Evolutionary conservation across 352 stramenopile species (phyloP).

Genomic region (Blastocystis sp.): DNA sequence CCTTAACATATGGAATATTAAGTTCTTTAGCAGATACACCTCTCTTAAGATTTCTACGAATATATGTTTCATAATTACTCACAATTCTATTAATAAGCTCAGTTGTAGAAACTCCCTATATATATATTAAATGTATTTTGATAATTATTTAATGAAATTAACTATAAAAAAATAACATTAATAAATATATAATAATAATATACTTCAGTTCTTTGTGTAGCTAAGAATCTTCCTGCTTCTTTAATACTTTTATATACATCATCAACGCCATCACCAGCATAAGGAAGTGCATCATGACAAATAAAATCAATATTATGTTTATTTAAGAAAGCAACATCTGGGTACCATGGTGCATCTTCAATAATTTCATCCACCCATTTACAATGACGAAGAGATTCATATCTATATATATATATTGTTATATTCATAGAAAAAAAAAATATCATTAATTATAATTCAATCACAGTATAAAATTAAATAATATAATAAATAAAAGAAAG

Average conservation of each 20-base stretch:
- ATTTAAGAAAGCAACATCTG: constrained; percentile 59
- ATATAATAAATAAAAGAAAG: too few relatives aligned
- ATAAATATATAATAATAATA: too few relatives aligned
- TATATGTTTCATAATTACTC: constrained; percentile 69
- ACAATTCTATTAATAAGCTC: constrained; percentile 69
- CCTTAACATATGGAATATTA: constrained; percentile 55
- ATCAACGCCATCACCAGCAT: constrained; percentile 53
- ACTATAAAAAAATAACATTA: too few relatives aligned
- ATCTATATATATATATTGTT: constrained; percentile 6
- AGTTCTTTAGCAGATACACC: constrained; percentile 69
- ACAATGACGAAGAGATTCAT: constrained; percentile 52
- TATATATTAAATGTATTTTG: too few relatives aligned
- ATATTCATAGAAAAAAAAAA: too few relatives aligned
- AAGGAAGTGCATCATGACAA: constrained; percentile 62
- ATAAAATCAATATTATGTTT: constrained; percentile 64
- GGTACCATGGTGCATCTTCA: constrained; percentile 61
- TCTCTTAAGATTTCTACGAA: constrained; percentile 61
- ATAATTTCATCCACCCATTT: constrained; percentile 64
- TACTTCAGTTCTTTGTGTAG: constrained; percentile 61
- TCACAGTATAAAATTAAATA: too few relatives aligned
- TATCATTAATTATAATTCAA: too few relatives aligned
- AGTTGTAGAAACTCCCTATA: constrained; percentile 62
- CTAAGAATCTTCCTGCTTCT: constrained; percentile 59
- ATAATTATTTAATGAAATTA: too few relatives aligned
- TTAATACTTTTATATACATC: constrained; percentile 65